phyloP scores from a whole-genome alignment of 306 rosid genomes.

The Cicer cuneatum region DNA sequence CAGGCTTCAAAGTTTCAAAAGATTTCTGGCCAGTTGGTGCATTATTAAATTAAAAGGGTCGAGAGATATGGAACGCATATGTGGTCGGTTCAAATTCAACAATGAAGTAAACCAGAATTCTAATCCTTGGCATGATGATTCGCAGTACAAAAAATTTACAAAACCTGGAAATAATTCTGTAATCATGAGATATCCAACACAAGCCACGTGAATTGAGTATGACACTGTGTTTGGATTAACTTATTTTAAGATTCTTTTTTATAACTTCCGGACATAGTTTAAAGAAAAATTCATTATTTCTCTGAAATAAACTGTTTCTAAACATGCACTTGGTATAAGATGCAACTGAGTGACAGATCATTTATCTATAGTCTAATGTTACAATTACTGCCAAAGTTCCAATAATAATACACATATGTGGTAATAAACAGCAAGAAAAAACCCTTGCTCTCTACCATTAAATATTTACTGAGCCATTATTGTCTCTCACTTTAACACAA shows the following conservation, averaged over 20 bases:
- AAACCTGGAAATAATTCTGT: slow-evolving; percentile 21
- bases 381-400: neutral
- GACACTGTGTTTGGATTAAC: slow-evolving; percentile 11
- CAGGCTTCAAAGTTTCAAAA: slow-evolving; percentile 60
- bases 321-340: too few species aligned
- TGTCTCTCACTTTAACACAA: too few species aligned
- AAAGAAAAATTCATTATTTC: neutral
- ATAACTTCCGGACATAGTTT: neutral
- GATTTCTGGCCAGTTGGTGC: slow-evolving; percentile 66
- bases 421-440: neutral
- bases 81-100: slow-evolving; percentile 41
- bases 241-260: neutral
- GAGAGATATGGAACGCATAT: slow-evolving; percentile 20
- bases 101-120: slow-evolving; percentile 34
- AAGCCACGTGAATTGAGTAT: neutral
- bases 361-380: neutral
- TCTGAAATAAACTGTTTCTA: neutral
- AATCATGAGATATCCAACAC: slow-evolving; percentile 30
- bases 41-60: slow-evolving; percentile 41
- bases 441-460: neutral
- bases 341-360: neutral
- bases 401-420: neutral
- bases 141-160: slow-evolving; percentile 30
- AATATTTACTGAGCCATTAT: too few species aligned
- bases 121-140: slow-evolving; percentile 35